phyloP scores from a whole-genome alignment of 257 asterid species.

The Handroanthus guayacan region DNA sequence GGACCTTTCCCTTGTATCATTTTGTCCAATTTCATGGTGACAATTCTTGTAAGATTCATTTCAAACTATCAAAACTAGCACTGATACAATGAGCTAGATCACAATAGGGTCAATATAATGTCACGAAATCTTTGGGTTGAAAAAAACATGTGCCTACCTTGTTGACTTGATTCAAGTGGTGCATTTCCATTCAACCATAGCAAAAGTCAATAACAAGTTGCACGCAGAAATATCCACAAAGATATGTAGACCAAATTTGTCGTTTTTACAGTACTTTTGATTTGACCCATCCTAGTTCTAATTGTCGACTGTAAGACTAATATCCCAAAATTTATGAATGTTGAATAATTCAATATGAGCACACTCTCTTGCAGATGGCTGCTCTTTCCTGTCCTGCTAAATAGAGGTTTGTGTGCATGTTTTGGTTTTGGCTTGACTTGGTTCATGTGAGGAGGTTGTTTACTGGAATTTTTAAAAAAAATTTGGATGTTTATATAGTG shows the following conservation, averaged over 20 bases:
- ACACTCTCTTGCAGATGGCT: background rate
- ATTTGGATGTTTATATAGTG: too few relatives aligned
- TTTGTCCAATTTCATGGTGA: too few relatives aligned
- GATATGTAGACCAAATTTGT: too few relatives aligned
- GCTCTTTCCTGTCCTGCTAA: background rate
- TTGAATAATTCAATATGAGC: slow-evolving; percentile 23
- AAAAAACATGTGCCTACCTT: background rate
- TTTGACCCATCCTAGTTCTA: slow-evolving; percentile 13
- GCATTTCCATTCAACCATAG: background rate
- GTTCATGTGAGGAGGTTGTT: too few relatives aligned
- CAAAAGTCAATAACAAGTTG: background rate
- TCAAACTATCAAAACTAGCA: too few relatives aligned
- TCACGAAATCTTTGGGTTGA: background rate
- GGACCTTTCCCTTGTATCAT: too few relatives aligned
- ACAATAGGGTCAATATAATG: too few relatives aligned
- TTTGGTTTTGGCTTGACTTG: background rate
- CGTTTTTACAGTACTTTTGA: too few relatives aligned
- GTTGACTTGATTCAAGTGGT: background rate
- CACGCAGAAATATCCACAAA: background rate
- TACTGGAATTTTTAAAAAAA: too few relatives aligned
- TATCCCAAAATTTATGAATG: background rate
- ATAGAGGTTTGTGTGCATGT: background rate
- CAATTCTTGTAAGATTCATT: too few relatives aligned
- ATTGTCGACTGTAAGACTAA: background rate
- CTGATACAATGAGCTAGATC: too few relatives aligned